phyloP scores from a whole-genome alignment of 371 early-diverging fungal species.

The Saksenaea vasiformis region DNA sequence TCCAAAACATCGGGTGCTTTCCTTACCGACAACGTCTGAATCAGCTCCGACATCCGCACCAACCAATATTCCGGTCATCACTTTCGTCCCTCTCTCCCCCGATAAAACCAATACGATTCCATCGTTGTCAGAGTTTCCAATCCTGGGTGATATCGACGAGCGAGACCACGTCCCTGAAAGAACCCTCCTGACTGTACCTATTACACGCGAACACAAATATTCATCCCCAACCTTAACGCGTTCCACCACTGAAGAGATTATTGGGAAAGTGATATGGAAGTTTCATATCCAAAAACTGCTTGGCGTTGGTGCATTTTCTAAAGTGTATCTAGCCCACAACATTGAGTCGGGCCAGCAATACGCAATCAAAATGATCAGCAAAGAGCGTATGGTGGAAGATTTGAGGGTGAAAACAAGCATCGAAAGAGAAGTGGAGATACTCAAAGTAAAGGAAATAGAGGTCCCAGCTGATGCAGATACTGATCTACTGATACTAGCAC shows the following conservation, averaged over 20 bases:
- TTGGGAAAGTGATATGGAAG: constrained; percentile 26
- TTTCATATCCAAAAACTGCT: constrained; percentile 23
- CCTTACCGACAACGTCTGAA: constrained; percentile 11
- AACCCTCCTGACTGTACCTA: neutral
- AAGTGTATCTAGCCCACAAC: constrained; percentile 28
- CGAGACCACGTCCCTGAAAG: neutral
- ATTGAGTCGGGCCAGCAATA: constrained; percentile 14
- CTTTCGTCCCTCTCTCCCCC: constrained; percentile 25
- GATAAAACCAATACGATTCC: constrained; percentile 33
- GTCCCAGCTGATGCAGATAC: neutral
- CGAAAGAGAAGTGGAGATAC: constrained; percentile 30
- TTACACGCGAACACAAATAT: constrained; percentile 8
- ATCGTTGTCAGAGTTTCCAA: constrained; percentile 31
- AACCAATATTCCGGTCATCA: constrained; percentile 32
- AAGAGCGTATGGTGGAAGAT: constrained; percentile 20
- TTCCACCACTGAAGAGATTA: constrained; percentile 11
- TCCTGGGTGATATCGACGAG: constrained; percentile 37
- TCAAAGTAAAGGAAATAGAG: constrained; percentile 21
- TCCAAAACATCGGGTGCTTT: constrained; percentile 12
- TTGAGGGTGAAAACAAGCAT: constrained; percentile 23
- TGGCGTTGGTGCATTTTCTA: constrained; percentile 32
- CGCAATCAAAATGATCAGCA: constrained; percentile 29
- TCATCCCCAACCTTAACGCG: constrained; percentile 5
- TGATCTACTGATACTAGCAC: constrained; percentile 26
- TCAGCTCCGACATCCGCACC: neutral